Evolutionary conservation across 257 asterid species (phyloP).

Genomic region (Lycium barbarum): DNA sequence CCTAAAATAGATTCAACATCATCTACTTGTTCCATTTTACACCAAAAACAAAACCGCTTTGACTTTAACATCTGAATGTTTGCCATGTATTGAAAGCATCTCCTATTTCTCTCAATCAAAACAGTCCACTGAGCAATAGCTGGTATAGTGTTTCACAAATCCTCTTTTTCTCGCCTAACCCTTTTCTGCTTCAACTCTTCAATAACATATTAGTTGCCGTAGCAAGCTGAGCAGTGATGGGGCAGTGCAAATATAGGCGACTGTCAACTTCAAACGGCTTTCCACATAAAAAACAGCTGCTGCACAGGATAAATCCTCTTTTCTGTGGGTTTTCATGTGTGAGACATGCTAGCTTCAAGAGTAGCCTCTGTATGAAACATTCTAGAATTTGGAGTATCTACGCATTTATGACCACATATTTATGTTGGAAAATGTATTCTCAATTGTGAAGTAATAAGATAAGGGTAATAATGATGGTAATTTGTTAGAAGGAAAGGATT

Average conservation of each 20-base stretch:
- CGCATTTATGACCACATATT: neutral
- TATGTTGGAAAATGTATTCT: neutral
- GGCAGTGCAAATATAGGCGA: neutral
- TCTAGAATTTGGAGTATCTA: neutral
- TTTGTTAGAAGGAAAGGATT: neutral
- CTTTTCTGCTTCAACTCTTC: neutral
- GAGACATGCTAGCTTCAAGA: neutral
- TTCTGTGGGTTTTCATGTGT: constrained; percentile 8
- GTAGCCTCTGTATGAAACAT: neutral
- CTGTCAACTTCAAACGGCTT: neutral
- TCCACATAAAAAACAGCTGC: neutral
- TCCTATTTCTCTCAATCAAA: neutral
- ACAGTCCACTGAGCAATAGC: neutral
- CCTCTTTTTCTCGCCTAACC: neutral
- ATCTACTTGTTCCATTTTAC: neutral
- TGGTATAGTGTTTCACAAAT: neutral
- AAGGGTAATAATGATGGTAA: constrained; percentile 8
- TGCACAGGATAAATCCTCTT: neutral
- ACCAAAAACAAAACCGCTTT: neutral
- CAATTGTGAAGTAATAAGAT: neutral
- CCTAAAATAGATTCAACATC: neutral
- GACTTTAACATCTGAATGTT: neutral
- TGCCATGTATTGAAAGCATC: neutral
- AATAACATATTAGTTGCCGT: neutral
- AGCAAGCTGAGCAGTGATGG: neutral